phyloP scores from a whole-genome alignment of 345 rosid species.

The Erodium maritimum region DNA sequence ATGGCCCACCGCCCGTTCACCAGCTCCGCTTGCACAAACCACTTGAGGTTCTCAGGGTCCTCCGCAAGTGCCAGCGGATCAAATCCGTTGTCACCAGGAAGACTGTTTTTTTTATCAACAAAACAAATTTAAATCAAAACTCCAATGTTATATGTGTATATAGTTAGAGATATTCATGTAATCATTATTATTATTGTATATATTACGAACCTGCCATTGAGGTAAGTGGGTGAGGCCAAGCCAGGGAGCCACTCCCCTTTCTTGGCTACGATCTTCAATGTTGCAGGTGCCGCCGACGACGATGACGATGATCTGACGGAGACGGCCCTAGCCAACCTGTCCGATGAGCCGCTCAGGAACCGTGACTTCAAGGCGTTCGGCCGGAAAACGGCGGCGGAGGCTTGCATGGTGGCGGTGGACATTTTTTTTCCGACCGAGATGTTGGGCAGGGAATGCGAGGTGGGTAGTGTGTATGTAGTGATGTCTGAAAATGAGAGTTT shows the following conservation, averaged over 20 bases:
- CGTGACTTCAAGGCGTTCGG: constrained; percentile 45
- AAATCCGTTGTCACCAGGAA: constrained; percentile 94
- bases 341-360: constrained; percentile 54
- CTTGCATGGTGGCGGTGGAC: constrained; percentile 85
- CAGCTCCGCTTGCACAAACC: constrained; percentile 90
- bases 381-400: constrained; percentile 73
- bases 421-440: constrained; percentile 10
- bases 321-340: constrained; percentile 35
- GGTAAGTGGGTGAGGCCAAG: constrained; percentile 66
- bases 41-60: constrained; percentile 87
- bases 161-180: too few species aligned
- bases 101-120: too few species aligned
- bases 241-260: constrained; percentile 98
- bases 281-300: constrained; percentile 15
- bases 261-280: constrained; percentile 70
- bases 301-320: constrained; percentile 28
- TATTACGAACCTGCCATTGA: constrained; percentile 59
- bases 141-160: too few species aligned
- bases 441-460: neutral
- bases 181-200: too few species aligned
- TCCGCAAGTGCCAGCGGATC: constrained; percentile 88
- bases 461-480: neutral
- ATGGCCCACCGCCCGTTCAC: constrained; percentile 92
- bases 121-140: too few species aligned
- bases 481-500: neutral